Conservation (phyloP, 2,329 filamentous ascomycete species). For the Pestalotiopsis sp. region DNA sequence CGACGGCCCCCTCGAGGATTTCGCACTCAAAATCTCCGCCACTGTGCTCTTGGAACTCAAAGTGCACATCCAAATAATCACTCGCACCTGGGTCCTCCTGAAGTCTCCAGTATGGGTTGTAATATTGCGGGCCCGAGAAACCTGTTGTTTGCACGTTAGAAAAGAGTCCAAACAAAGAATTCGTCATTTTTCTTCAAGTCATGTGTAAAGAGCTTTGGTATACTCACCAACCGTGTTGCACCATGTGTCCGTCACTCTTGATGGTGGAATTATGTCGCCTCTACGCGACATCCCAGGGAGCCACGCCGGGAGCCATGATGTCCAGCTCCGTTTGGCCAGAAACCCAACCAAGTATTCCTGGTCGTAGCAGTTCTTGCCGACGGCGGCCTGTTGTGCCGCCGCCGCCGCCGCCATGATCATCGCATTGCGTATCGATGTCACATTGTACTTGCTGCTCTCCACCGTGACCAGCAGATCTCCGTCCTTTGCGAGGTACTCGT, state of each 20-base stretch:
- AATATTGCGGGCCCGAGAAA: conserved; percentile 17
- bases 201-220: neutral
- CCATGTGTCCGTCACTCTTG: conserved; percentile 13
- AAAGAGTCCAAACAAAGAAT: neutral
- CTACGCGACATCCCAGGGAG: neutral
- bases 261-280: conserved; percentile 2
- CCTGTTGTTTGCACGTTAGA: neutral
- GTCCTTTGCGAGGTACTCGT: conserved; percentile 5
- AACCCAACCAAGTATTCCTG: conserved; percentile 23
- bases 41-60: conserved; percentile 11
- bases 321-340: conserved; percentile 8
- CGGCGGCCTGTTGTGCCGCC: conserved; percentile 24
- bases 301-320: neutral
- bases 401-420: conserved; percentile 13
- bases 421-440: conserved; percentile 10
- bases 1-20: conserved; percentile 12
- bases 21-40: conserved; percentile 15
- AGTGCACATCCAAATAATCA: conserved; percentile 16
- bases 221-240: conserved; percentile 14
- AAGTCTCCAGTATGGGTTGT: conserved; percentile 15
- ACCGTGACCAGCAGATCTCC: conserved; percentile 17
- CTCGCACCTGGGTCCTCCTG: conserved; percentile 13
- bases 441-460: conserved; percentile 19
- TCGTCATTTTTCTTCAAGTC: neutral
- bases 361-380: conserved; percentile 30